Conservation (phyloP, 495 filamentous ascomycete genomes). For the Xylaria bambusicola region DNA sequence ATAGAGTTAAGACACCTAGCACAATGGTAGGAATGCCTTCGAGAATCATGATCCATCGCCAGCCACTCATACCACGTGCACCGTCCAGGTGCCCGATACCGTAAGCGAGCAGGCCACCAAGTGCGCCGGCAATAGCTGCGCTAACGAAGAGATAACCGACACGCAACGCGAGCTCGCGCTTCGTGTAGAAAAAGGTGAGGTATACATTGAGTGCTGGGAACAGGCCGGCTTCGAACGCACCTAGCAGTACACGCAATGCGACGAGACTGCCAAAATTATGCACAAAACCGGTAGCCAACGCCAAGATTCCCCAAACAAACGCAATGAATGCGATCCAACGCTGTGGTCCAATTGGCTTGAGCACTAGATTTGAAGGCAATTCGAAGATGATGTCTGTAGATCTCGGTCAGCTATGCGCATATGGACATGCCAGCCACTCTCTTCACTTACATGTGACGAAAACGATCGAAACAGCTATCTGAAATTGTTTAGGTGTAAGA, state of each 20-base stretch:
- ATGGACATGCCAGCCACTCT: background rate
- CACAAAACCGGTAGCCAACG: slow-evolving; percentile 66
- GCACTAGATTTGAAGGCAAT: slow-evolving; percentile 63
- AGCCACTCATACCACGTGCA: slow-evolving; percentile 58
- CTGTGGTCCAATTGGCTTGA: slow-evolving; percentile 65
- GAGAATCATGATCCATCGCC: slow-evolving; percentile 70
- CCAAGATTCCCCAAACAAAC: slow-evolving; percentile 69
- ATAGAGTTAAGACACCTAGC: slow-evolving; percentile 62
- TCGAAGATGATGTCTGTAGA: slow-evolving; percentile 54
- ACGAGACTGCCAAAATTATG: slow-evolving; percentile 53
- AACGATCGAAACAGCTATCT: slow-evolving; percentile 68
- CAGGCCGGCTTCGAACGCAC: slow-evolving; percentile 65
- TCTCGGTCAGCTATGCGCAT: too few relatives aligned
- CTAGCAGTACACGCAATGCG: slow-evolving; percentile 63
- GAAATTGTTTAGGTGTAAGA: slow-evolving; percentile 64
- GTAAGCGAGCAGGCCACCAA: slow-evolving; percentile 74
- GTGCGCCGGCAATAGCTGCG: slow-evolving; percentile 73
- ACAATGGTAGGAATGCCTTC: slow-evolving; percentile 71
- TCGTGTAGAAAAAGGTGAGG: slow-evolving; percentile 74
- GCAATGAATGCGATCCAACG: slow-evolving; percentile 68
- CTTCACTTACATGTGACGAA: slow-evolving; percentile 65
- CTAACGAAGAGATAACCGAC: slow-evolving; percentile 77
- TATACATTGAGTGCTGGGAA: slow-evolving; percentile 73
- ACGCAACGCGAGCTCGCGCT: slow-evolving; percentile 70
- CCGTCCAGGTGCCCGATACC: slow-evolving; percentile 74